Evolutionary conservation across 108 stramenopile species (phyloP).

Genomic region (Fragilaria crotonensis): DNA sequence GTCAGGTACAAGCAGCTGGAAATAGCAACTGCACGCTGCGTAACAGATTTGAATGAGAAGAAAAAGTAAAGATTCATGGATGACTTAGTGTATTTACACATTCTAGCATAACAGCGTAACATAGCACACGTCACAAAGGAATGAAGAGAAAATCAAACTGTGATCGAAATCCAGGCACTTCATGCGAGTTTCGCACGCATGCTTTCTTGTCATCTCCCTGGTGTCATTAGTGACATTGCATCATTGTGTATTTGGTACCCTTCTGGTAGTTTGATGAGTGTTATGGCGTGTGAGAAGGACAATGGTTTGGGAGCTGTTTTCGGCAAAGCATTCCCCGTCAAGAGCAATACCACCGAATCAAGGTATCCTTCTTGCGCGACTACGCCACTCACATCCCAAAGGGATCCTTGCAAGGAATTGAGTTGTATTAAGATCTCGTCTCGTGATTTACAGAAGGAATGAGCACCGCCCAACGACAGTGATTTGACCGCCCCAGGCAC

Average conservation of each 20-base stretch:
- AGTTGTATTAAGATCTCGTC: constrained; percentile 46
- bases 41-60: too few relatives aligned
- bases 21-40: too few relatives aligned
- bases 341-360: constrained; percentile 24
- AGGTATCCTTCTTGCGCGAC: constrained; percentile 47
- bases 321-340: constrained; percentile 27
- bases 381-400: constrained; percentile 49
- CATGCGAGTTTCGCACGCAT: too few relatives aligned
- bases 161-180: too few relatives aligned
- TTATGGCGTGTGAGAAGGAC: constrained; percentile 62
- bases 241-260: constrained; percentile 76
- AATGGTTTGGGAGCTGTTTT: constrained; percentile 7
- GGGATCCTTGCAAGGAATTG: constrained; percentile 38
- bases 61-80: too few relatives aligned
- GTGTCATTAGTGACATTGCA: constrained; percentile 31
- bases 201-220: constrained; percentile 6
- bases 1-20: too few relatives aligned
- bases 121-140: too few relatives aligned
- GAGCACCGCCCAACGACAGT: constrained; percentile 68
- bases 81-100: too few relatives aligned
- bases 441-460: constrained; percentile 43
- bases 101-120: too few relatives aligned
- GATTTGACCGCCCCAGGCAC: constrained; percentile 48
- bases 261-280: constrained; percentile 12
- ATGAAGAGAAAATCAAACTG: too few relatives aligned